Evolutionary conservation across 352 stramenopile genomes (phyloP).

Genomic region (Globisporangium canariense): DNA sequence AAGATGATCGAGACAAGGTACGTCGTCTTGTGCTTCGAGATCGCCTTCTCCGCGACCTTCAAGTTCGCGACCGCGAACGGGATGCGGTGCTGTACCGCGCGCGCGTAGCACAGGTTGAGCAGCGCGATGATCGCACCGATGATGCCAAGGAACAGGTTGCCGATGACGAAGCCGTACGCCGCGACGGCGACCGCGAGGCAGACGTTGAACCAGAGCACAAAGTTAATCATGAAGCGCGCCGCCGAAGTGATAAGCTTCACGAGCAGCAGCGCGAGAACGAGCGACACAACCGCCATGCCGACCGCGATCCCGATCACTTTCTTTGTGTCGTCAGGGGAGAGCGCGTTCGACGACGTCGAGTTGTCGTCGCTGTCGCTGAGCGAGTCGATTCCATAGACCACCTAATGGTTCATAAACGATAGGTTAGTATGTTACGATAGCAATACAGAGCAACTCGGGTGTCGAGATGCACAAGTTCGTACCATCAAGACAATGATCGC

Average conservation of each 20-base stretch:
- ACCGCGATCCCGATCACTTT: slow-evolving; percentile 49
- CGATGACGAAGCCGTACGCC: slow-evolving; percentile 63
- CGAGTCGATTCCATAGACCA: slow-evolving; percentile 64
- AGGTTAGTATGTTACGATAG: not conserved
- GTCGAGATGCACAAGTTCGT: not conserved
- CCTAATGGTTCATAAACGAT: slow-evolving; percentile 12
- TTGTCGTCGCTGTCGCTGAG: slow-evolving; percentile 36
- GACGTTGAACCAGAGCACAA: slow-evolving; percentile 87
- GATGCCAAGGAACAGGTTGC: slow-evolving; percentile 67
- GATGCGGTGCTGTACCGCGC: slow-evolving; percentile 85
- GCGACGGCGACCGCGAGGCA: slow-evolving; percentile 60
- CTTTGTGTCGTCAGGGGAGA: slow-evolving; percentile 61
- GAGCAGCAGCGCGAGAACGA: slow-evolving; percentile 55
- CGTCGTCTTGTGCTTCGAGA: slow-evolving; percentile 87
- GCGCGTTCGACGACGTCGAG: slow-evolving; percentile 36
- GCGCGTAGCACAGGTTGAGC: slow-evolving; percentile 85
- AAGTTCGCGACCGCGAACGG: slow-evolving; percentile 94
- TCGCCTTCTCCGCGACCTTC: slow-evolving; percentile 79
- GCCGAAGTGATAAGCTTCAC: slow-evolving; percentile 83
- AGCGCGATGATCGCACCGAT: slow-evolving; percentile 60
- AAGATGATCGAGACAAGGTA: slow-evolving; percentile 86
- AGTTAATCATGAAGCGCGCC: slow-evolving; percentile 79
- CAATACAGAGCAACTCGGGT: not conserved
- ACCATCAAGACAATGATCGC: slow-evolving; percentile 68
- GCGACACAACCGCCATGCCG: slow-evolving; percentile 53